Conservation (phyloP, 805 yeast genomes). For the Candida khao-thaluensis region DNA sequence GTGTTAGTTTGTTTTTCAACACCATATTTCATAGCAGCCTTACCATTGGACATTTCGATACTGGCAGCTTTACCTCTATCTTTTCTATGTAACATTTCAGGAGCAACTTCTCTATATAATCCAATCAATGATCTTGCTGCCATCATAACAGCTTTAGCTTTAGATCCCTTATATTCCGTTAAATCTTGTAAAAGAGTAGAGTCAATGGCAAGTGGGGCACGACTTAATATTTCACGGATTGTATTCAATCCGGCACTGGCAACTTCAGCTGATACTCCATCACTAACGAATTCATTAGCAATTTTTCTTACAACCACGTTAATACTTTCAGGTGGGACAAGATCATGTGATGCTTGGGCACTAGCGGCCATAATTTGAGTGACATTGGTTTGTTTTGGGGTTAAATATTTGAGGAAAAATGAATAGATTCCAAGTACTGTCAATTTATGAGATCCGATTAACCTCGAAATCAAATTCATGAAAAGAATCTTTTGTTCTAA, state of each 20-base stretch:
- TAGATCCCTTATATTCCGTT: conserved; percentile 86
- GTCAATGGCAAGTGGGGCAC: conserved; percentile 95
- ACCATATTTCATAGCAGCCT: conserved; percentile 63
- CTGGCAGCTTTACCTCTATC: conserved; percentile 94
- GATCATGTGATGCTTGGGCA: conserved; percentile 95
- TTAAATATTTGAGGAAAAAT: conserved; percentile 80
- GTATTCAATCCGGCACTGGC: conserved; percentile 98
- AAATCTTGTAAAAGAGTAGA: conserved; percentile 85
- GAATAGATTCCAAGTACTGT: conserved; percentile 89
- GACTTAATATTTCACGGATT: conserved; percentile 84
- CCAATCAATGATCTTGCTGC: conserved; percentile 89
- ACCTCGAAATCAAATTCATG: conserved; percentile 81
- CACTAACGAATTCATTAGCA: conserved; percentile 96
- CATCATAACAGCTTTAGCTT: conserved; percentile 88
- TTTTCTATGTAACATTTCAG: conserved; percentile 86
- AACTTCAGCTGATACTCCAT: conserved; percentile 97
- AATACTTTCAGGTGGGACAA: conserved; percentile 94
- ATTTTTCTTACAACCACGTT: conserved; percentile 80
- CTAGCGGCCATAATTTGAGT: conserved; percentile 96
- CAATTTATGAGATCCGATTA: conserved; percentile 92
- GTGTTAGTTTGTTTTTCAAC: conserved; percentile 65
- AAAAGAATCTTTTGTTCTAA: conserved; percentile 87
- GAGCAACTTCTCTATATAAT: conserved; percentile 90
- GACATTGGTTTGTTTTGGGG: conserved; percentile 92
- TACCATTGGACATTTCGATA: conserved; percentile 60